Conservation (phyloP, 208 protist genomes). For the Endotrypanum monterogeii region DNA sequence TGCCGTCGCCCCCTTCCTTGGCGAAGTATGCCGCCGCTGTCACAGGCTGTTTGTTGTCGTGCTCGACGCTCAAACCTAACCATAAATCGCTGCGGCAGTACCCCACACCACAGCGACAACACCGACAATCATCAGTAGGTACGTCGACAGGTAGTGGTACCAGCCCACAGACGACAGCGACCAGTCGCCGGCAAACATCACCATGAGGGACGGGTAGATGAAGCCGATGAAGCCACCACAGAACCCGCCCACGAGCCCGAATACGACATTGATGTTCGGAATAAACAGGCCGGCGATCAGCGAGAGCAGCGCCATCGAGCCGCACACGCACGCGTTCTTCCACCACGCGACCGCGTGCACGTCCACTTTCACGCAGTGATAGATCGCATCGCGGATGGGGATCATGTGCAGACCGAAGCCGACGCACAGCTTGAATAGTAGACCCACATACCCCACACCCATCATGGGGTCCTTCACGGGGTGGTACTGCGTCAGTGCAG, state of each 20-base stretch:
- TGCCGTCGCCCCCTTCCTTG: not conserved
- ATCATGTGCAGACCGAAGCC: constrained; percentile 69
- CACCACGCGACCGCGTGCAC: constrained; percentile 50
- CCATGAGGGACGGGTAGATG: constrained; percentile 70
- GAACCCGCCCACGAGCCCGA: constrained; percentile 71
- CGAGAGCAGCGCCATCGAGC: constrained; percentile 32
- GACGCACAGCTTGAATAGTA: constrained; percentile 79
- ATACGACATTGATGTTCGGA: constrained; percentile 68
- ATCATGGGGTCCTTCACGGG: constrained; percentile 55
- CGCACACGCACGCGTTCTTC: constrained; percentile 48
- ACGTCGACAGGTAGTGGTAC: constrained; percentile 60
- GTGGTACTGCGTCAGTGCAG: constrained; percentile 66
- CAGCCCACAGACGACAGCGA: constrained; percentile 39
- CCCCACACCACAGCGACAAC: constrained; percentile 69
- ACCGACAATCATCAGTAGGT: constrained; percentile 59
- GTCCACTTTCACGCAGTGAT: constrained; percentile 51
- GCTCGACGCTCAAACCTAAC: constrained; percentile 17
- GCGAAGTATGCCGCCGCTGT: no score
- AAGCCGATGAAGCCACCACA: constrained; percentile 78
- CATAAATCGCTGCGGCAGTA: constrained; percentile 61
- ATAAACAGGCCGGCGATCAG: constrained; percentile 74
- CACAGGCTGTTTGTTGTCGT: not conserved
- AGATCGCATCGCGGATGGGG: constrained; percentile 61
- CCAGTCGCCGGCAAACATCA: constrained; percentile 70
- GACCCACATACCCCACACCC: constrained; percentile 49